phyloP scores from a whole-genome alignment of 768 basidiomycete genomes.

The Floccularia luteovirens region DNA sequence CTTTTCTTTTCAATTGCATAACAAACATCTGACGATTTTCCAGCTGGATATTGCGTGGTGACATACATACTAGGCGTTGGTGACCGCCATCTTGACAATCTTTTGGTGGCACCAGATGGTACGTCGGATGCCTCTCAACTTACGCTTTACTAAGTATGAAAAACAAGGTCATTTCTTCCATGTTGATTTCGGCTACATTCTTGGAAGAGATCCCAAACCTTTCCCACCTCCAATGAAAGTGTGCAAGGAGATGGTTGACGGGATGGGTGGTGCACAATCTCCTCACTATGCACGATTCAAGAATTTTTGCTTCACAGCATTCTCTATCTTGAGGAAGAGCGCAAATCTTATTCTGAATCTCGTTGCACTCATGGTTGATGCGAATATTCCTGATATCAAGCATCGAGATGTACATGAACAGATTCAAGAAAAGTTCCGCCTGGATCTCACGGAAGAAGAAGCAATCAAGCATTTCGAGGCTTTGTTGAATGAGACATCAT shows the following conservation, averaged over 20 bases:
- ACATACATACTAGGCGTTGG: constrained; percentile 96
- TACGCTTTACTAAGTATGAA: constrained; percentile 1
- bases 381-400: constrained; percentile 96
- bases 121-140: constrained; percentile 9
- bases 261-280: constrained; percentile 96
- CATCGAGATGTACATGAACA: constrained; percentile 81
- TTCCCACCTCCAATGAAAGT: constrained; percentile 98
- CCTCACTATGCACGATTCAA: constrained; percentile 97
- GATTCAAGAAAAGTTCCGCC: constrained; percentile 93
- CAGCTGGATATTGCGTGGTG: constrained; percentile 96
- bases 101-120: constrained; percentile 91
- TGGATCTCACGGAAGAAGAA: constrained; percentile 93
- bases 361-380: constrained; percentile 95
- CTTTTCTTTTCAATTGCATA: neutral
- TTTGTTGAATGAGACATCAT: constrained; percentile 89
- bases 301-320: constrained; percentile 95
- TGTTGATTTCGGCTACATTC: constrained; percentile 98
- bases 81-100: constrained; percentile 93
- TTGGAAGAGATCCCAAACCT: constrained; percentile 95
- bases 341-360: constrained; percentile 96
- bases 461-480: constrained; percentile 97
- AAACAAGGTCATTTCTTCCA: constrained; percentile 21
- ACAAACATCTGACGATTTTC: constrained; percentile 5
- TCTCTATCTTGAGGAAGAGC: constrained; percentile 91
- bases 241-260: constrained; percentile 99